phyloP scores from a whole-genome alignment of 306 rosid species.

The Macrotyloma uniflorum region DNA sequence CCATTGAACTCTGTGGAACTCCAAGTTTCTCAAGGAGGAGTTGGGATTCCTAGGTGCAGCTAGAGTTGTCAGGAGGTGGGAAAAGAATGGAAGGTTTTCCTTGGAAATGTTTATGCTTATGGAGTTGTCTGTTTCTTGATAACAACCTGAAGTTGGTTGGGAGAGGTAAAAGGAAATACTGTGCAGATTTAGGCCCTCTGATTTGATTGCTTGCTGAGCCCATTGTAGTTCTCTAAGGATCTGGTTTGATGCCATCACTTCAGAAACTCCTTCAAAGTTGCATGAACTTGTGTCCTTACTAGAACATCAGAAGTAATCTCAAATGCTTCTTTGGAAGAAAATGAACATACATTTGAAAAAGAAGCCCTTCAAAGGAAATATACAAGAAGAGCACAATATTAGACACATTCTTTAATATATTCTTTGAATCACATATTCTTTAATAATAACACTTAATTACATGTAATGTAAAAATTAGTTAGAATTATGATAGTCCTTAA shows the following conservation, averaged over 20 bases:
- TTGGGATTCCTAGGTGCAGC: slow-evolving; percentile 43
- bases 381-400: no score
- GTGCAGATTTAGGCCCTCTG: slow-evolving; percentile 57
- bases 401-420: no score
- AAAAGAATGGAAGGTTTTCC: slow-evolving; percentile 54
- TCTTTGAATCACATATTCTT: no score
- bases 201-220: slow-evolving; percentile 58
- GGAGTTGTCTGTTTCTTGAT: slow-evolving; percentile 84
- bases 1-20: slow-evolving; percentile 82
- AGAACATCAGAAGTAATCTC: slow-evolving; percentile 8
- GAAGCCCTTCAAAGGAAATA: neutral
- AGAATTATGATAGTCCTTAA: no score
- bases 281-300: slow-evolving; percentile 32
- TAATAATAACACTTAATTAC: no score
- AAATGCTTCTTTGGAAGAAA: slow-evolving; percentile 24
- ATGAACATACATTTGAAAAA: slow-evolving; percentile 36
- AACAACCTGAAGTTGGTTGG: slow-evolving; percentile 66
- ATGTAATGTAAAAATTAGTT: no score
- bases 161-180: slow-evolving; percentile 83
- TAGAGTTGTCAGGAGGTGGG: slow-evolving; percentile 56
- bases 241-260: slow-evolving; percentile 69
- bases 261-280: slow-evolving; percentile 26
- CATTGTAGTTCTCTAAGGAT: slow-evolving; percentile 63
- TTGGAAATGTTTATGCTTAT: slow-evolving; percentile 66
- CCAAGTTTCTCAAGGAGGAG: slow-evolving; percentile 66